A percentile compares a stretch with the other conserved stretches of the same genome.
Evolutionary conservation across 495 filamentous ascomycete genomes (phyloP).

Genomic region (Terfezia claveryi): DNA sequence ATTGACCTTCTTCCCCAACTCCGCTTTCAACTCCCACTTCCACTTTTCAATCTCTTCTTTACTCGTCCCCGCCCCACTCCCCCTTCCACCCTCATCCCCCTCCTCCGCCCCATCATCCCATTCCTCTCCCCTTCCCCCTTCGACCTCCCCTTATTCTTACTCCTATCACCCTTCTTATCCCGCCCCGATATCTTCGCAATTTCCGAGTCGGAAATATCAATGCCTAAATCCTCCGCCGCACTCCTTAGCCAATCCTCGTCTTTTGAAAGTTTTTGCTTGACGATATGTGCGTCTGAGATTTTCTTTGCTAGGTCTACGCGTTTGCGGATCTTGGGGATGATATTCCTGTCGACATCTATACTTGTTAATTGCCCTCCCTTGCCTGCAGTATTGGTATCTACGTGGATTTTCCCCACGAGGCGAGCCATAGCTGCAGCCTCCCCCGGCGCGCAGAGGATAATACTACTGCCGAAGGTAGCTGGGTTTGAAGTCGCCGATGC

Average conservation of each 20-base stretch:
- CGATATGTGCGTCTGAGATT: constrained; percentile 58
- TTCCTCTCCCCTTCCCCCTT: constrained; percentile 38
- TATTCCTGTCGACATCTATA: constrained; percentile 59
- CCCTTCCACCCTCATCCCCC: constrained; percentile 35
- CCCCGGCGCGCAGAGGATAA: constrained; percentile 76
- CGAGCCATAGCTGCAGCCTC: constrained; percentile 67
- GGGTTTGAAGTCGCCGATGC: constrained; percentile 34
- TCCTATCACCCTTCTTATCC: constrained; percentile 39
- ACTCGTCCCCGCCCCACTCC: constrained; percentile 33
- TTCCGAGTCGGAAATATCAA: constrained; percentile 68
- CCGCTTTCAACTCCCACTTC: constrained; percentile 37
- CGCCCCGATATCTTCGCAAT: constrained; percentile 44
- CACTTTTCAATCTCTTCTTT: constrained; percentile 41
- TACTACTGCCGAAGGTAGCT: constrained; percentile 47
- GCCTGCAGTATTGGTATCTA: constrained; percentile 21
- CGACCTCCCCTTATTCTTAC: constrained; percentile 45
- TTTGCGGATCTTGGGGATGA: constrained; percentile 51
- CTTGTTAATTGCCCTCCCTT: constrained; percentile 28
- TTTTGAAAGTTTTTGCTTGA: constrained; percentile 63
- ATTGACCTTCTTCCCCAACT: constrained; percentile 61
- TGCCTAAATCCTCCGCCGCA: constrained; percentile 80
- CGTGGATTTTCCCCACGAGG: constrained; percentile 71
- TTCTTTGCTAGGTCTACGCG: constrained; percentile 57
- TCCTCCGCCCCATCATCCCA: constrained; percentile 29
- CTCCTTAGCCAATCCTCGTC: constrained; percentile 66